Conservation (phyloP, 1,284 basidiomycete species). For the Cutaneotrichosporon arboriforme region DNA sequence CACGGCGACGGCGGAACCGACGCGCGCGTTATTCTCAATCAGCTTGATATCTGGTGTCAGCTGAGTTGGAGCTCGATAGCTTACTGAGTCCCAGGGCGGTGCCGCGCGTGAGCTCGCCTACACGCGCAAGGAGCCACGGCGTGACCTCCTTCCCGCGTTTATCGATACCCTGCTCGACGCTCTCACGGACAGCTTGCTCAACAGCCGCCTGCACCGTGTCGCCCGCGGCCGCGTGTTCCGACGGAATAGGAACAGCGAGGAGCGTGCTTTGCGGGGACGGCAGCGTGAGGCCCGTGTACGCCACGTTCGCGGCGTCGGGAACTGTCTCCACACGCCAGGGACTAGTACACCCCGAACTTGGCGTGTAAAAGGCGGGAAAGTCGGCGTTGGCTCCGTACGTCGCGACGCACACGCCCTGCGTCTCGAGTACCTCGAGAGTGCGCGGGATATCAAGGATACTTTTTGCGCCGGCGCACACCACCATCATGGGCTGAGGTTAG, state of each 20-base stretch:
- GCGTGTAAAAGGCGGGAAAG: slow-evolving; percentile 89
- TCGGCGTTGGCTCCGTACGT: slow-evolving; percentile 68
- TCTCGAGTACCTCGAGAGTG: slow-evolving; percentile 96
- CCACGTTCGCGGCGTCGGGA: slow-evolving; percentile 21
- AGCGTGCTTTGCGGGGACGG: slow-evolving; percentile 52
- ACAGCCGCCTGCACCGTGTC: slow-evolving; percentile 70
- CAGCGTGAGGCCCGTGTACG: slow-evolving; percentile 38
- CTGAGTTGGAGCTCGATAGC: slow-evolving; percentile 25
- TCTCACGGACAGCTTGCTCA: slow-evolving; percentile 78
- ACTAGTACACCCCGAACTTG: slow-evolving; percentile 62
- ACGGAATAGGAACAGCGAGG: slow-evolving; percentile 87
- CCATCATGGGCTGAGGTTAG: slow-evolving; percentile 56
- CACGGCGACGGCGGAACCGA: slow-evolving; percentile 77
- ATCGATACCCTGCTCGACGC: slow-evolving; percentile 72
- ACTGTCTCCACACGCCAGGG: slow-evolving; percentile 16
- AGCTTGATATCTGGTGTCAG: slow-evolving; percentile 68
- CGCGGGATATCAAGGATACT: slow-evolving; percentile 88
- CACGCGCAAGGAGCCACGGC: slow-evolving; percentile 85
- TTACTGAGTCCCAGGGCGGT: slow-evolving; percentile 66
- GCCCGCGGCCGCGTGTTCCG: slow-evolving; percentile 64
- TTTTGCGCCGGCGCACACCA: slow-evolving; percentile 92
- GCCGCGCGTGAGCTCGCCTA: slow-evolving; percentile 74
- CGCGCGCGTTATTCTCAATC: slow-evolving; percentile 82
- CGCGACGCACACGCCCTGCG: slow-evolving; percentile 86
- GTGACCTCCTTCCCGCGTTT: slow-evolving; percentile 85